Evolutionary conservation across 352 stramenopile genomes (phyloP).

Genomic region (Peronospora farinosa): DNA sequence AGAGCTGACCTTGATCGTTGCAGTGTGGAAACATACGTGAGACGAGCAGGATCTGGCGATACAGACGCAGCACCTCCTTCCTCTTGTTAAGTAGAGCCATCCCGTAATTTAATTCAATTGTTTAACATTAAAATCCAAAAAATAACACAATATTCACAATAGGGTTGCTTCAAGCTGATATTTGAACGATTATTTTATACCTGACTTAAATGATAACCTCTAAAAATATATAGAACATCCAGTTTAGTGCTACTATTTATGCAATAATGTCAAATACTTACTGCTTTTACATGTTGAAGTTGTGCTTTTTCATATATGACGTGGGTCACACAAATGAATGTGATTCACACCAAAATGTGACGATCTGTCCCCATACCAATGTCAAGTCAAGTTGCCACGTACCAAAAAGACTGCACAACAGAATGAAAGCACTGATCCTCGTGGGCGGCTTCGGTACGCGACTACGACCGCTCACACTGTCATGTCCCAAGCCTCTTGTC

Average conservation of each 20-base stretch:
- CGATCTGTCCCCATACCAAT: background rate
- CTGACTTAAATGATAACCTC: no score
- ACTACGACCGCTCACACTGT: conserved; percentile 85
- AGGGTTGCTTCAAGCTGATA: no score
- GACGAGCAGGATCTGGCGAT: conserved; percentile 73
- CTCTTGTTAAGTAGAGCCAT: conserved; percentile 45
- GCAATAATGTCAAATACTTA: no score
- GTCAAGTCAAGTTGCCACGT: background rate
- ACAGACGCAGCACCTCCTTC: conserved; percentile 73
- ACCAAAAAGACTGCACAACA: background rate
- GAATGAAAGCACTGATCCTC: conserved; percentile 89
- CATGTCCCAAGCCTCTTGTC: conserved; percentile 85
- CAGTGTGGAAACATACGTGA: conserved; percentile 65
- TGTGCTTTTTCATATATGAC: background rate
- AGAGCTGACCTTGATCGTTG: conserved; percentile 67
- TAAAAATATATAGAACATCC: no score
- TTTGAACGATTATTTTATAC: no score
- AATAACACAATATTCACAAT: no score
- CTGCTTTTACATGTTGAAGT: no score
- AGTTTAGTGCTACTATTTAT: no score
- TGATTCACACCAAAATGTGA: background rate
- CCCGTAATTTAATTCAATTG: background rate
- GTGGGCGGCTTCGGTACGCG: conserved; percentile 87
- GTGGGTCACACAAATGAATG: background rate
- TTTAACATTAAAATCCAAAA: no score